Conservation (phyloP, 2,329 filamentous ascomycete species). For the Alternaria sp. region DNA sequence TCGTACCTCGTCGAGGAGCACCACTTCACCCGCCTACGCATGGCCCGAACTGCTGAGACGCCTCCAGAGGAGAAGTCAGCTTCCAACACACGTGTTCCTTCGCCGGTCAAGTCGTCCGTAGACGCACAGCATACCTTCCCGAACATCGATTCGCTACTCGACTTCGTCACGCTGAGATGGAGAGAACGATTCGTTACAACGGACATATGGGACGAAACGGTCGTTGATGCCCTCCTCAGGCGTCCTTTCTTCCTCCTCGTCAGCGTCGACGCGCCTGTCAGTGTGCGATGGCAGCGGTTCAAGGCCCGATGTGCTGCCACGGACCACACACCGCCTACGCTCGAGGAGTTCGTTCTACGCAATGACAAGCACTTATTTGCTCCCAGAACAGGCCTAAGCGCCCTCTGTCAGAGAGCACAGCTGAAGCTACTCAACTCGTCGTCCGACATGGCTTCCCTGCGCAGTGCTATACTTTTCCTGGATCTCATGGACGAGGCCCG, state of each 20-base stretch:
- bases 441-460: conserved; percentile 71
- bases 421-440: conserved; percentile 88
- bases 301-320: conserved; percentile 61
- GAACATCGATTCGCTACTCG: conserved; percentile 71
- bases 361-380: conserved; percentile 79
- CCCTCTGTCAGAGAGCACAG: conserved; percentile 80
- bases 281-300: conserved; percentile 81
- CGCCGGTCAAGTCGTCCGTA: not conserved
- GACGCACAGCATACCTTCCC: conserved; percentile 47
- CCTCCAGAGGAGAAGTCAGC: conserved; percentile 53
- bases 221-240: conserved; percentile 75
- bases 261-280: conserved; percentile 88
- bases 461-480: conserved; percentile 73
- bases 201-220: conserved; percentile 74
- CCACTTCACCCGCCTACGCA: conserved; percentile 75
- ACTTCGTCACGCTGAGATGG: conserved; percentile 88
- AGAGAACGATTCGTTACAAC: conserved; percentile 83
- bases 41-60: conserved; percentile 53
- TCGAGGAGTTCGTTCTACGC: conserved; percentile 66
- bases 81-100: conserved; percentile 45
- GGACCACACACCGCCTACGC: conserved; percentile 57
- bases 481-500: conserved; percentile 80
- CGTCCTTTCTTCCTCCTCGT: conserved; percentile 93
- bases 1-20: conserved; percentile 85
- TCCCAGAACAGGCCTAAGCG: conserved; percentile 67